Percentiles rank a stretch among this genome's conserved stretches.
Conservation (phyloP, 2,329 filamentous ascomycete genomes). For the Emericellopsis cladophorae region DNA sequence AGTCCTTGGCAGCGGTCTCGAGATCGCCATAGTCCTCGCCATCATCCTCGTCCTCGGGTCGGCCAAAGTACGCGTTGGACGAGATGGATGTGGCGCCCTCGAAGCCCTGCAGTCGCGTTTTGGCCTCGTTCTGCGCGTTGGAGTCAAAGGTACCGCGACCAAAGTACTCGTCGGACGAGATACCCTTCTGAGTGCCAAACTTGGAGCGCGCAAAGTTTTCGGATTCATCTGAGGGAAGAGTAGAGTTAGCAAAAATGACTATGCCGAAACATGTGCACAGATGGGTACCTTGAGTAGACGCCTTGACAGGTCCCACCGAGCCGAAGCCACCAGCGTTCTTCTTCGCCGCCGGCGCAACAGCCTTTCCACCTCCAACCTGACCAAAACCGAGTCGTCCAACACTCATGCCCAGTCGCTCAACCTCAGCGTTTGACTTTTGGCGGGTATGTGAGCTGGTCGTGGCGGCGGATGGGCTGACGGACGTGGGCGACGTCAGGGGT, state of each 20-base stretch:
- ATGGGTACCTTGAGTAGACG: conserved; percentile 49
- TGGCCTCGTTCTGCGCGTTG: conserved; percentile 69
- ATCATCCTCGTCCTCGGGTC: conserved; percentile 62
- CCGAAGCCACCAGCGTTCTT: conserved; percentile 82
- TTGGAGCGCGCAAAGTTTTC: conserved; percentile 76
- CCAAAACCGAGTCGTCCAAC: conserved; percentile 78
- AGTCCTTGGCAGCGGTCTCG: conserved; percentile 89
- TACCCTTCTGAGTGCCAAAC: conserved; percentile 87
- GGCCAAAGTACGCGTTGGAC: conserved; percentile 94
- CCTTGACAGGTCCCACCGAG: conserved; percentile 64
- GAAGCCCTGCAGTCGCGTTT: conserved; percentile 77
- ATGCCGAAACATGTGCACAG: not conserved
- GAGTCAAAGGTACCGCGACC: conserved; percentile 81
- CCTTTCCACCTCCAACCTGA: conserved; percentile 57
- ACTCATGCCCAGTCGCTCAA: conserved; percentile 85
- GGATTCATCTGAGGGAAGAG: conserved; percentile 45
- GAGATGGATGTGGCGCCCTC: conserved; percentile 88
- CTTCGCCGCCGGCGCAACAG: conserved; percentile 39
- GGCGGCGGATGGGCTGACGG: conserved; percentile 48
- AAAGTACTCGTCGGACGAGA: conserved; percentile 97
- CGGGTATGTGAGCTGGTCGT: conserved; percentile 32
- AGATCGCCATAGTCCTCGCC: conserved; percentile 79
- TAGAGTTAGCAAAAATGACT: not conserved
- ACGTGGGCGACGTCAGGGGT: conserved; percentile 60
- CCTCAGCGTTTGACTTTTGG: conserved; percentile 59